Conservation (phyloP, 768 basidiomycete species). For the Agaricus sinodeliciosus region DNA sequence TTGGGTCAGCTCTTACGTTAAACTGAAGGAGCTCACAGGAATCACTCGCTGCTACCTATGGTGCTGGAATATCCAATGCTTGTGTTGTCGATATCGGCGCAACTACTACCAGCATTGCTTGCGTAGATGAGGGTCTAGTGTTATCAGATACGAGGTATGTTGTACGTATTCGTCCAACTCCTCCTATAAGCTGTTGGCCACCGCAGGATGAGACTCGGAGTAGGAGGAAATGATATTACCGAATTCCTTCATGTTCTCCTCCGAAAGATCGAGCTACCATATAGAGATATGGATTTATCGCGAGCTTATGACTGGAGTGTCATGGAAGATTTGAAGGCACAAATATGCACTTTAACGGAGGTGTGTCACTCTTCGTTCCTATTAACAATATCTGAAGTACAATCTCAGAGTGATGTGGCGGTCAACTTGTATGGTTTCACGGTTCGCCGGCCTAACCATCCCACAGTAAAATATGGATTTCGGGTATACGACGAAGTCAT, state of each 20-base stretch:
- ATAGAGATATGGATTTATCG: constrained; percentile 72
- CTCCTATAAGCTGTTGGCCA: constrained; percentile 7
- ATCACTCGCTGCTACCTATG: constrained; percentile 88
- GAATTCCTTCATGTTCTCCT: constrained; percentile 79
- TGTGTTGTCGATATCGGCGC: constrained; percentile 97
- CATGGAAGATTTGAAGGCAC: constrained; percentile 85
- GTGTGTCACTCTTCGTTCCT: constrained; percentile 35
- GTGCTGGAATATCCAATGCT: constrained; percentile 90
- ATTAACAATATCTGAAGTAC: constrained; percentile 4
- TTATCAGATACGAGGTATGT: constrained; percentile 78
- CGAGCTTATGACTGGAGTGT: constrained; percentile 83
- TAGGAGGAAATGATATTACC: constrained; percentile 95
- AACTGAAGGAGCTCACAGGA: constrained; percentile 44
- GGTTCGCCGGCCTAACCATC: constrained; percentile 66
- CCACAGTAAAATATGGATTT: constrained; percentile 83
- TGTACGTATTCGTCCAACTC: not conserved
- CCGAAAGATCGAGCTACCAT: constrained; percentile 80
- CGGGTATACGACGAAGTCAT: constrained; percentile 95
- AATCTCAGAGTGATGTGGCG: constrained; percentile 73
- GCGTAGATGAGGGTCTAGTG: constrained; percentile 91
- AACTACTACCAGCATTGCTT: constrained; percentile 74
- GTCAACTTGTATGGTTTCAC: constrained; percentile 88
- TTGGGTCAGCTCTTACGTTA: not conserved
- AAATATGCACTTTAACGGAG: constrained; percentile 82
- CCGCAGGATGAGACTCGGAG: constrained; percentile 67